phyloP scores from a whole-genome alignment of 176 grass and related monocot genomes.

The Juncus effusus region DNA sequence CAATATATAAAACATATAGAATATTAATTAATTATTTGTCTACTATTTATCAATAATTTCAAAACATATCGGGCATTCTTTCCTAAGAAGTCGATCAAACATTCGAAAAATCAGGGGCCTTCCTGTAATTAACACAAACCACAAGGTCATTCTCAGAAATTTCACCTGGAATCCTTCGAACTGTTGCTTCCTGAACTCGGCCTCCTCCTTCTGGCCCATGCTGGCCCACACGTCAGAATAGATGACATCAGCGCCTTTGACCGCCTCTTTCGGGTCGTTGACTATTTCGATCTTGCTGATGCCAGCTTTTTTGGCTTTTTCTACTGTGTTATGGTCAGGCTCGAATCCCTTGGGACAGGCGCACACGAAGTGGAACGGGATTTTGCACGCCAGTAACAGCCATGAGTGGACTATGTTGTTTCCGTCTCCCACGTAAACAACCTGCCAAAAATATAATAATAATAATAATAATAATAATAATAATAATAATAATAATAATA shows the following conservation, averaged over 20 bases:
- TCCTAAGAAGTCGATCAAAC: too few relatives aligned
- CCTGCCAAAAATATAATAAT: slow-evolving; percentile 23
- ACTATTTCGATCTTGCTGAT: slow-evolving; percentile 95
- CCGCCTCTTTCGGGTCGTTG: slow-evolving; percentile 86
- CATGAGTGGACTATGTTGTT: slow-evolving; percentile 98
- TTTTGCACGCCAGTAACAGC: slow-evolving; percentile 78
- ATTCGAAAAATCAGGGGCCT: too few relatives aligned
- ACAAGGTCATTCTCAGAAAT: neutral
- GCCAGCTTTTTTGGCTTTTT: slow-evolving; percentile 62
- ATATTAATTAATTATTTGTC: too few relatives aligned
- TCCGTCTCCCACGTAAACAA: slow-evolving; percentile 96
- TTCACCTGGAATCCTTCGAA: slow-evolving; percentile 86
- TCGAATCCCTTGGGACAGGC: slow-evolving; percentile 94
- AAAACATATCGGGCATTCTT: too few relatives aligned
- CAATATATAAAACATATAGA: too few relatives aligned
- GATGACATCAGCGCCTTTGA: slow-evolving; percentile 89
- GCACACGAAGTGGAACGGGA: slow-evolving; percentile 92
- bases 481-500: too few relatives aligned
- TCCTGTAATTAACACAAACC: neutral
- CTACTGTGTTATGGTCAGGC: slow-evolving; percentile 76
- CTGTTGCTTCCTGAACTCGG: slow-evolving; percentile 71
- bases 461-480: too few relatives aligned
- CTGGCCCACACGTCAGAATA: slow-evolving; percentile 99
- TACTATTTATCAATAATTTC: too few relatives aligned
- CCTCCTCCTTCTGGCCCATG: slow-evolving; percentile 99